Base-by-base conservation (phyloP, 1,284 basidiomycete genomes). In the Coniferiporia weirii region DNA sequence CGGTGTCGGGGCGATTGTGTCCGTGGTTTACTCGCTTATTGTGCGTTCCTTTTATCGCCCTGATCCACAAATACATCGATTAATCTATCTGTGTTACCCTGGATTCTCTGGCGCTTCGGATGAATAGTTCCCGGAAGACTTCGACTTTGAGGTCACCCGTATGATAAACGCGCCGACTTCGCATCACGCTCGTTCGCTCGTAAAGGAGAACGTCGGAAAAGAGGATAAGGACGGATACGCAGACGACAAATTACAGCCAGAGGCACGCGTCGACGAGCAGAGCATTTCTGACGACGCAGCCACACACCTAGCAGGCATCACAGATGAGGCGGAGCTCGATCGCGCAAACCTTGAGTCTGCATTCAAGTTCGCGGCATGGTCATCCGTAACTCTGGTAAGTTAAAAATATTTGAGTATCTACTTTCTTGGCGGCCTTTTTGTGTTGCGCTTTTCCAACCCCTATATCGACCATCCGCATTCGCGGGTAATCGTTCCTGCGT, bases 71-170 rank as follows among this genome's bases (percentile, higher is more conserved):
- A 43, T 44, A 32, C 19, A 52, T 47, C 35, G 35, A n/a, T 49
- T 43, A 20, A 52, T n/a, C 15, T 34, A 17, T 38, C 8, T 7
- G 52, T 7, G 51, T 46, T 49, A 46, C 10, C 38, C 43, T 46
- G 35, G 0, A 52, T 52, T 36, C 13, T 40, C 51, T 15, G 56
- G 6, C 22, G 22, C 32, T 15, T 45, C 7, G 27, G 27, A 27
- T 13, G n/a, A 57, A 15, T 59, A 90, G 87, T 84, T 81, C 76
- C 93, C 93, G 0, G 90, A 87, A 35, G 70, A 90, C 70, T 95
- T 87, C 67, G 83, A 93, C 71, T 96, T 91, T 72, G 82, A 82
- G 43, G 73, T 79, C 35, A 95, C 92, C 0, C 84, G 92, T 10
- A 80, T 82, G 0, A 87, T 94, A 71, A 93, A 93, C 71, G 69